These are phyloP conservation scores for Xylariaceae sp. DNA, from an alignment of 2,329 filamentous ascomycete species.

Conservation along the genomic window DNA sequence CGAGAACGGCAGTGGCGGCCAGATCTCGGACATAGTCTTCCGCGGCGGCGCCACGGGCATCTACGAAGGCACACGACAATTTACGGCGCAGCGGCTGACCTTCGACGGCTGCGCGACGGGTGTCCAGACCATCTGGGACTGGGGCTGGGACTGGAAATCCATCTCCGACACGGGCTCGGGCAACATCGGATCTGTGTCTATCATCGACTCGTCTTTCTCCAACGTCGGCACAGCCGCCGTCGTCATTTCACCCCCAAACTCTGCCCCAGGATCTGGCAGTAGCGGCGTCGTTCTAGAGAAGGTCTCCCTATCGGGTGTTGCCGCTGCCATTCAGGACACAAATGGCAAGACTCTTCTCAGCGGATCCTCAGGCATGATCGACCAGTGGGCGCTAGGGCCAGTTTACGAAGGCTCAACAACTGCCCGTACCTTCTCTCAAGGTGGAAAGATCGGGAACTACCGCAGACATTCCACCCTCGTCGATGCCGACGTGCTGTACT, in stretches of 20 bases:
- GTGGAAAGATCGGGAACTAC: neutral
- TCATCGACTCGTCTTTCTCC: neutral
- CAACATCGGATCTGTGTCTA: neutral
- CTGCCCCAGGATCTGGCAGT: neutral
- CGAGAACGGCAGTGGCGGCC: conserved; percentile 5
- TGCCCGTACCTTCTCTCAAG: neutral
- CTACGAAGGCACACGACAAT: neutral
- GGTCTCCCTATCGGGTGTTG: too few species aligned
- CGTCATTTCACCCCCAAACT: neutral
- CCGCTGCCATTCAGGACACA: neutral
- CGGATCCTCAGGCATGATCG: neutral
- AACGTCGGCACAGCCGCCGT: neutral
- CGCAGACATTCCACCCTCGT: neutral
- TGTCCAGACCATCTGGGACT: conserved; percentile 6
- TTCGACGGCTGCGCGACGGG: neutral
- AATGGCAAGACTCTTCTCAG: neutral
- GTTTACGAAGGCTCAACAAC: neutral
- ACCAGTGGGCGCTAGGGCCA: neutral
- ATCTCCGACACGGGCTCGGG: neutral
- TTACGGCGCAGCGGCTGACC: neutral
- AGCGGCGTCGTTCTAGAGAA: too few species aligned
- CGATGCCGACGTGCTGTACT: neutral
- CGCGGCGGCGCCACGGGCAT: neutral
- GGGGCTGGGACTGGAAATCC: neutral
- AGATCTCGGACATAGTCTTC: neutral